Conservation (phyloP, 2,329 filamentous ascomycete genomes). For the Aspergillus phoenicis region DNA sequence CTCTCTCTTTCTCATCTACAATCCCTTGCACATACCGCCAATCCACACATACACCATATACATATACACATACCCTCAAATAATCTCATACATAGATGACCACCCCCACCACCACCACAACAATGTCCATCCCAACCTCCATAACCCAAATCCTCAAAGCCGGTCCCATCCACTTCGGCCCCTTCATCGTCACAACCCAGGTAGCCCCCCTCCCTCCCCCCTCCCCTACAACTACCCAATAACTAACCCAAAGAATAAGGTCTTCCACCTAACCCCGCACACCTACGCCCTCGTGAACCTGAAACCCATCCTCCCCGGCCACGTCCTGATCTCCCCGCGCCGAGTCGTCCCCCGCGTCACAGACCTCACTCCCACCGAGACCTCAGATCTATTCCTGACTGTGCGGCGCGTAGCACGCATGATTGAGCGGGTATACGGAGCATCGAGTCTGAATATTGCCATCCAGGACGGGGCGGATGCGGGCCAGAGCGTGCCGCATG, state of each 20-base stretch:
- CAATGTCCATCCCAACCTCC: slow-evolving; percentile 17
- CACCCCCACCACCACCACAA: neutral
- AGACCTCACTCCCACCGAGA: slow-evolving; percentile 71
- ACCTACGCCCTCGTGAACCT: slow-evolving; percentile 93
- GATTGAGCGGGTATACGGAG: slow-evolving; percentile 63
- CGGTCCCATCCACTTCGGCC: slow-evolving; percentile 67
- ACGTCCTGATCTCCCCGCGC: slow-evolving; percentile 85
- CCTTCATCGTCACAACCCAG: slow-evolving; percentile 74
- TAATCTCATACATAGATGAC: neutral
- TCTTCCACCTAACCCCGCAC: slow-evolving; percentile 79
- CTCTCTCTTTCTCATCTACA: neutral
- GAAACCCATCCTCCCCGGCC: slow-evolving; percentile 89
- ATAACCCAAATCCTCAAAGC: slow-evolving; percentile 34
- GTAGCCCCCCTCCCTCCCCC: slow-evolving; percentile 44
- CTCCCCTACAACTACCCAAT: neutral
- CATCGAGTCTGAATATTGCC: slow-evolving; percentile 84
- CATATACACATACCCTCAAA: neutral
- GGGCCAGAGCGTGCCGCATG: slow-evolving; percentile 90
- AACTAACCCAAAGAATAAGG: slow-evolving; percentile 52
- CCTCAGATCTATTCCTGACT: slow-evolving; percentile 83
- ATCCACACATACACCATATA: neutral
- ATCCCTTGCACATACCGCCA: neutral
- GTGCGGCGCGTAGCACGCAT: slow-evolving; percentile 81
- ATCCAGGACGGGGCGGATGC: slow-evolving; percentile 91
- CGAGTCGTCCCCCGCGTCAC: slow-evolving; percentile 70